These are phyloP conservation scores for Aspergillus chevalieri DNA, from an alignment of 2,329 filamentous ascomycete species.

Conservation along the genomic window DNA sequence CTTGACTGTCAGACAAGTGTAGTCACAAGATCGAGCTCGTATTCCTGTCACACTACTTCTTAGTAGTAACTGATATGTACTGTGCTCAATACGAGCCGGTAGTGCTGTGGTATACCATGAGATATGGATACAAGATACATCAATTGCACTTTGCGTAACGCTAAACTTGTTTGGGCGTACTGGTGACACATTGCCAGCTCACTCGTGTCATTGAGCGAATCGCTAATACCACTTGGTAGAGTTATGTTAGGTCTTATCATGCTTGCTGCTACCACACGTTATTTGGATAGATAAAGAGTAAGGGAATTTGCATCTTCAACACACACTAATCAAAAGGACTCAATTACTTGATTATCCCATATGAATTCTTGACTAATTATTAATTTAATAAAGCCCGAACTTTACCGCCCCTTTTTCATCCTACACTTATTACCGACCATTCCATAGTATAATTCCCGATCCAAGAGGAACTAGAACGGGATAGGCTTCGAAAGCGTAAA, in stretches of 20 bases:
- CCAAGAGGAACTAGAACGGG: slow-evolving; percentile 15
- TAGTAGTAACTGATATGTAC: too few relatives aligned
- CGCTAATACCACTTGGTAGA: not conserved
- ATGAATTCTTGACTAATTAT: too few relatives aligned
- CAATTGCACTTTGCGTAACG: not conserved
- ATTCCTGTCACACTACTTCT: too few relatives aligned
- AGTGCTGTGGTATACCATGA: too few relatives aligned
- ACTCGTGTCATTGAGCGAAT: not conserved
- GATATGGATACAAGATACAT: too few relatives aligned
- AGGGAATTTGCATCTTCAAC: not conserved
- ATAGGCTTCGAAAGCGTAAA: slow-evolving; percentile 39
- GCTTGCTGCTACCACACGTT: not conserved
- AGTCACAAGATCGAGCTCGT: too few relatives aligned
- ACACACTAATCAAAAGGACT: not conserved
- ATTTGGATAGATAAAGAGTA: not conserved
- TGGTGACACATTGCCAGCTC: not conserved
- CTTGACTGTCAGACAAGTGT: too few relatives aligned
- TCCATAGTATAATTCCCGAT: too few relatives aligned
- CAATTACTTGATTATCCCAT: not conserved
- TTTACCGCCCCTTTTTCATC: too few relatives aligned
- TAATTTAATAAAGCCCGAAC: too few relatives aligned
- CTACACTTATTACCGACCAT: too few relatives aligned
- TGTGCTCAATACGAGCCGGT: too few relatives aligned
- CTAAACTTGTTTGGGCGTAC: not conserved
- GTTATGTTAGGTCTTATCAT: not conserved